Conservation (phyloP, 1,284 basidiomycete genomes). For the Pseudozyma sp. region DNA sequence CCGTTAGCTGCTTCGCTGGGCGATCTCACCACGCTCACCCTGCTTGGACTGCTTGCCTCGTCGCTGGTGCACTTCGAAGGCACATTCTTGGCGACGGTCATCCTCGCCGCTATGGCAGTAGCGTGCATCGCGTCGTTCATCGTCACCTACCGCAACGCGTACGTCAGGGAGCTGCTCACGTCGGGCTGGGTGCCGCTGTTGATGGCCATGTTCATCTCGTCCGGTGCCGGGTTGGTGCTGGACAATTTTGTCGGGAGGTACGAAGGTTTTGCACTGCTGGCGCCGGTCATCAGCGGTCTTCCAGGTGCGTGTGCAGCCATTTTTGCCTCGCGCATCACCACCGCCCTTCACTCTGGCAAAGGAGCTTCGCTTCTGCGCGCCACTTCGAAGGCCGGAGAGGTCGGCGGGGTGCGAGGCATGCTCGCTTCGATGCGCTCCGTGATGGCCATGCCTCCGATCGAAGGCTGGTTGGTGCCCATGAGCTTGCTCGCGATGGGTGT, state of each 20-base stretch:
- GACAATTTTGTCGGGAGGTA: constrained; percentile 88
- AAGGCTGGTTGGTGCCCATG: constrained; percentile 62
- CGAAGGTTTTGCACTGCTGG: constrained; percentile 86
- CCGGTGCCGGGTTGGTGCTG: constrained; percentile 88
- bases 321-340: constrained; percentile 89
- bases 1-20: constrained; percentile 92
- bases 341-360: constrained; percentile 76
- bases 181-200: constrained; percentile 91
- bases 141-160: constrained; percentile 75
- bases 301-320: constrained; percentile 84
- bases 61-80: constrained; percentile 68
- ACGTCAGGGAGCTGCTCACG: constrained; percentile 78
- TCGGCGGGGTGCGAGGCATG: constrained; percentile 26
- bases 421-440: constrained; percentile 25
- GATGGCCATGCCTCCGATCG: constrained; percentile 42
- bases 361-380: constrained; percentile 33
- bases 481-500: constrained; percentile 55
- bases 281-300: constrained; percentile 84
- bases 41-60: constrained; percentile 68
- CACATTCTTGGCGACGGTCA: constrained; percentile 69
- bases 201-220: constrained; percentile 90
- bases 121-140: constrained; percentile 74
- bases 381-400: constrained; percentile 27
- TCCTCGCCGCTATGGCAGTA: constrained; percentile 77
- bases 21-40: constrained; percentile 82